Evolutionary conservation across 2,329 filamentous ascomycete genomes (phyloP), one percentile per base, ranked within the genome.

Genomic region (Ambrosiella cleistominuta): DNA sequence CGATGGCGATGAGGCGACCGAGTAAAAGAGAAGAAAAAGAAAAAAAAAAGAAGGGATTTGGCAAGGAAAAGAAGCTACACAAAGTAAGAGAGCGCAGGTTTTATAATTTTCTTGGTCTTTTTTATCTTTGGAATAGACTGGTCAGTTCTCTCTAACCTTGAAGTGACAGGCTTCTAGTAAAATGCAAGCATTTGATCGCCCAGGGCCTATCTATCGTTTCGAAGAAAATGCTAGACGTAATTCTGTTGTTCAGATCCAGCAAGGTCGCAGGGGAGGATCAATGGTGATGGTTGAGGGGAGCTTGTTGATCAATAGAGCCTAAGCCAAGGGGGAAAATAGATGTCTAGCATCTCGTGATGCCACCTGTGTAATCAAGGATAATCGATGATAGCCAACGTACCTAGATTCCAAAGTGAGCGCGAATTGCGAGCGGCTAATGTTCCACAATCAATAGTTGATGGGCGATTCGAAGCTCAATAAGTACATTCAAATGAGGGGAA

Each of bases 1-100:
- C 60, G 57, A 60, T 61, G 54, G 54, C 50, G 60, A 37, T 55
- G 27, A 47, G 59, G 38, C 50, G 54, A n/a, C 38, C 15, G 42
- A 44, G 15, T 39, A 55, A 38, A 44, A 58, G 40, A 53, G 56
- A 17, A 57, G 54, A 27, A 52, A 50, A 50, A 60, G 19, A 40
- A 56, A 38, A 44, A 19, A 42, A 38, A 58, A 35, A 9, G 38
- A 56, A 35, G 35, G 35, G 47, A 49, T 9, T 12, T 53, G 45
- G 37, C 45, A 56, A 56, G 45, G 40, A 58, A 52, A 47, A 58
- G 37, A 45, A 52, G 38, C 12, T 42, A 36, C 54, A 44, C 11
- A 53, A 50, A 56, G 36, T 40, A 19, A 57, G 39, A 40, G 56
- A 45, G 49, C 37, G 12, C 27, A 49, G 47, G 39, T 27, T 38